Evolutionary conservation across 2,329 filamentous ascomycete genomes (phyloP), one percentile per base, ranked within the genome.

Genomic region (Alternaria angustiovoidea): DNA sequence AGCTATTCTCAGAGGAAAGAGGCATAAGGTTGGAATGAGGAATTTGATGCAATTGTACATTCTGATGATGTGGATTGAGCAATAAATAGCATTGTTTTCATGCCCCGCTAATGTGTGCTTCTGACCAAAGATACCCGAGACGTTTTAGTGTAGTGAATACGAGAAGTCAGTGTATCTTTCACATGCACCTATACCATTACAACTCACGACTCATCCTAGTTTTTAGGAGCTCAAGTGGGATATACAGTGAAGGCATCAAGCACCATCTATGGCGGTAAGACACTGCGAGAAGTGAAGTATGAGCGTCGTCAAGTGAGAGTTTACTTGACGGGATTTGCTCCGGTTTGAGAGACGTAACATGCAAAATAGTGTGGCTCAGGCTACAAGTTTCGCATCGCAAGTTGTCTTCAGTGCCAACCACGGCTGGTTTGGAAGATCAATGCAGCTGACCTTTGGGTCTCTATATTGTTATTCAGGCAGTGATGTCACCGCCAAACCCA

Each of bases 401-500:
- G 11, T 24, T 9, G 16, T 32, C 14, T 48, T 48, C 11, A n/a
- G 46, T 48, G 28, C 46, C n/a, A 7, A 48, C 34, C 46, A 48
- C 16, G 8, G 28, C 46, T 48, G 12, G 12, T 22, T 8, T 34
- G 12, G 12, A 16, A 24, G 30, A 32, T 16, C 9, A 48, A 36
- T 14, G 16, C 12, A 11, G 30, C 22, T 48, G 30, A 36, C 18
- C 39, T 22, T 22, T 48, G 24, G 30, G 30, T 36, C 30, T 32
- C 20, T 48, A 36, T 48, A 11, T 16, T n/a, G 14, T 48, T 24
- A 12, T 49, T 52, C 20, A 61, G 12, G n/a, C 48, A 43, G 43
- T 48, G 20, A 61, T n/a, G 18, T 83, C 88, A 0, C 94, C 95
- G 0, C 95, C 95, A 81, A 99, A 98, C 0, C 95, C 95, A 55